Evolutionary conservation across 768 basidiomycete genomes (phyloP).

Genomic region (Boletus barrowsii): DNA sequence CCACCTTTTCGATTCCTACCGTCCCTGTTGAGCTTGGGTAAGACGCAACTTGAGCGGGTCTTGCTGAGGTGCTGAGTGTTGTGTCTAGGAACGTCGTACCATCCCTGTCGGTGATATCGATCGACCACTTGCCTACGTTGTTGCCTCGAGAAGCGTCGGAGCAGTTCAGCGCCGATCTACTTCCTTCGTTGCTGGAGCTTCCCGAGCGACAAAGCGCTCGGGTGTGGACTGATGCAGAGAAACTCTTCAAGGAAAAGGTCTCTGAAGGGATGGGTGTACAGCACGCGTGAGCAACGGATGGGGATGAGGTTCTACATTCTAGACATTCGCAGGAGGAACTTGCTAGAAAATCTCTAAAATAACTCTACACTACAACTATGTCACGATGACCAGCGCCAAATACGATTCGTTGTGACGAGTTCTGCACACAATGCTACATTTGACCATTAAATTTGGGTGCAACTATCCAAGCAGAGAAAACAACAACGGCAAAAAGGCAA

Average conservation of each 20-base stretch:
- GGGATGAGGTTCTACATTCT: neutral
- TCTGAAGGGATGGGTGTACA: slow-evolving; percentile 42
- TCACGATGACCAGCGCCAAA: too few species aligned
- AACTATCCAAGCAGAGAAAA: neutral
- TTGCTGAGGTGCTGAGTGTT: slow-evolving; percentile 5
- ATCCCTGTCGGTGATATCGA: slow-evolving; percentile 82
- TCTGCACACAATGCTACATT: too few species aligned
- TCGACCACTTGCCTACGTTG: slow-evolving; percentile 94
- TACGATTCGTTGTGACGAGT: too few species aligned
- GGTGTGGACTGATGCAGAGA: slow-evolving; percentile 89
- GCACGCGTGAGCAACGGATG: neutral
- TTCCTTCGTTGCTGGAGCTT: slow-evolving; percentile 79
- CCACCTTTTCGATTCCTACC: slow-evolving; percentile 89
- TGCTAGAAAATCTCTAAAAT: too few species aligned
- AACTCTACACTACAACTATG: too few species aligned
- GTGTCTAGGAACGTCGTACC: slow-evolving; percentile 55
- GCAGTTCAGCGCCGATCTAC: slow-evolving; percentile 86
- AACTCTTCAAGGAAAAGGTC: slow-evolving; percentile 69
- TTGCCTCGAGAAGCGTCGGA: slow-evolving; percentile 96
- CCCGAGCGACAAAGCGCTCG: slow-evolving; percentile 62
- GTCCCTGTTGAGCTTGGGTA: slow-evolving; percentile 81
- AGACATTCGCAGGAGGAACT: neutral
- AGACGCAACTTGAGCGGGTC: slow-evolving; percentile 29
- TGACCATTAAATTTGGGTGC: too few species aligned
- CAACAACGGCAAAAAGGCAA: neutral